Evolutionary conservation across 495 filamentous ascomycete species (phyloP).

Genomic region (Annulohypoxylon nitens): DNA sequence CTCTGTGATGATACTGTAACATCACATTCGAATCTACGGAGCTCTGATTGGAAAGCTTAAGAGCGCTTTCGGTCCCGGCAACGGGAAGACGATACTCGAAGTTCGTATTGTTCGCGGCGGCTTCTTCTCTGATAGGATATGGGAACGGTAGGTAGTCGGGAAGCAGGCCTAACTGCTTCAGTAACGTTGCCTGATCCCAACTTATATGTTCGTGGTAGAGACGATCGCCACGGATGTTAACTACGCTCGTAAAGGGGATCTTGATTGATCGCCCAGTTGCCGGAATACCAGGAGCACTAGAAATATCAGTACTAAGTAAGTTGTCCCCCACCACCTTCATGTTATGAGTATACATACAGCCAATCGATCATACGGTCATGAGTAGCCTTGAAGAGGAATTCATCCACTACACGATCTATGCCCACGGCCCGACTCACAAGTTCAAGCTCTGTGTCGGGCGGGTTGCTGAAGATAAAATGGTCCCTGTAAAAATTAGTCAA

Average conservation of each 20-base stretch:
- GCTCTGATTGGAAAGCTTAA: conserved; percentile 74
- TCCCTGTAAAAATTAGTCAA: conserved; percentile 80
- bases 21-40: conserved; percentile 73
- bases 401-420: conserved; percentile 68
- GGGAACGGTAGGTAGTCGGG: conserved; percentile 71
- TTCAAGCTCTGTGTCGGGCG: conserved; percentile 74
- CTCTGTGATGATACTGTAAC: conserved; percentile 56
- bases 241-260: conserved; percentile 79
- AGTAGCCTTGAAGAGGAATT: conserved; percentile 72
- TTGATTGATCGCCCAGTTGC: conserved; percentile 76
- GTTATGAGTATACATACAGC: conserved; percentile 63
- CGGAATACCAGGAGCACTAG: conserved; percentile 71
- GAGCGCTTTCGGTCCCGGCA: conserved; percentile 74
- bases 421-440: conserved; percentile 78
- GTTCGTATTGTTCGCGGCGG: conserved; percentile 55
- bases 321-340: not conserved
- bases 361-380: conserved; percentile 81
- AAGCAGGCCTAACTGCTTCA: conserved; percentile 81
- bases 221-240: conserved; percentile 78
- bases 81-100: conserved; percentile 77
- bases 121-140: conserved; percentile 57
- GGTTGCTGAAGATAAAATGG: conserved; percentile 79
- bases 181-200: conserved; percentile 88
- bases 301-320: conserved; percentile 8
- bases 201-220: conserved; percentile 87